Conservation (phyloP, 179 eudicot species). For the Actinidia arguta region DNA sequence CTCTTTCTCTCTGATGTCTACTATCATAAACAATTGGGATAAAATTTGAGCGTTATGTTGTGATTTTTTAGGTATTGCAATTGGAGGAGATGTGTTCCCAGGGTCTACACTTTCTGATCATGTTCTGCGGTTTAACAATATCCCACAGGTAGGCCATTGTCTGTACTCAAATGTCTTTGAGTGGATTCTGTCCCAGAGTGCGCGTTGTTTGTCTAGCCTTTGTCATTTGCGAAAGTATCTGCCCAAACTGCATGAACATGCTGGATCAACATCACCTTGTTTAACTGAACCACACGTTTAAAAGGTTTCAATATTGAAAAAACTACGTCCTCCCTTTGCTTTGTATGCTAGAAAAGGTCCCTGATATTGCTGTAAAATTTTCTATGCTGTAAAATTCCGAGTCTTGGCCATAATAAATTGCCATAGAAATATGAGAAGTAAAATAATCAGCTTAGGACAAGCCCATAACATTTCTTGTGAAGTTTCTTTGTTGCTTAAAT, state of each 20-base stretch:
- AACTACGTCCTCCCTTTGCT: not conserved
- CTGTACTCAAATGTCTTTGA: not conserved
- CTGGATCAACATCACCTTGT: constrained; percentile 2
- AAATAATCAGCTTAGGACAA: not conserved
- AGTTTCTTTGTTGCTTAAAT: not conserved
- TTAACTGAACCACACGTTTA: not conserved
- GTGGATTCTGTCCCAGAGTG: not conserved
- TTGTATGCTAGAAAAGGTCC: not conserved
- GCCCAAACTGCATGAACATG: not conserved
- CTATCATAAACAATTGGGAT: constrained; percentile 3
- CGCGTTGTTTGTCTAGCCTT: not conserved
- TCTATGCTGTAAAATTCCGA: not conserved
- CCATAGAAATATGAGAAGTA: not conserved
- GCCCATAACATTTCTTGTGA: not conserved
- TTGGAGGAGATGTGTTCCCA: constrained; percentile 99
- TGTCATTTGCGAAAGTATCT: not conserved
- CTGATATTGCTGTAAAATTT: not conserved
- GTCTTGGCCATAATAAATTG: not conserved
- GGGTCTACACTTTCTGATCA: constrained; percentile 99
- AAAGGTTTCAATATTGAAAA: not conserved
- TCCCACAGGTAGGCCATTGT: constrained; percentile 76
- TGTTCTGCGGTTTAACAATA: constrained; percentile 94
- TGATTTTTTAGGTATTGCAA: constrained; percentile 75
- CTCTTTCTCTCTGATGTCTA: not conserved
- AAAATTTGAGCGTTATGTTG: not conserved